These are phyloP conservation scores for Aquilaria malaccensis DNA, from an alignment of 345 rosid species.

Conservation along the genomic window DNA sequence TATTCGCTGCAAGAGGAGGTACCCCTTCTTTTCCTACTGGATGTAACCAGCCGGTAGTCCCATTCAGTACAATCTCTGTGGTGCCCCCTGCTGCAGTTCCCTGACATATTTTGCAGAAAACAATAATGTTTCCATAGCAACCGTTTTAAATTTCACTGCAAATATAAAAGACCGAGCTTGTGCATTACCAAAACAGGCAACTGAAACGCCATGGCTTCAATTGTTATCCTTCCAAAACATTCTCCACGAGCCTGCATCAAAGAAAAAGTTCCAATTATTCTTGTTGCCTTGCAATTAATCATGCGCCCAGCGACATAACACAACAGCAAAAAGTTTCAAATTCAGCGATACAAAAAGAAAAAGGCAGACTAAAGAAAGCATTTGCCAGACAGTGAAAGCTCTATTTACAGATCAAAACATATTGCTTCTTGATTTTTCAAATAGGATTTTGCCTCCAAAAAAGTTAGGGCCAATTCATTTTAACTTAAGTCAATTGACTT, in stretches of 20 bases:
- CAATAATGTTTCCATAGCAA: background rate
- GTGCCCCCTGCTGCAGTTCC: constrained; percentile 53
- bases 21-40: constrained; percentile 40
- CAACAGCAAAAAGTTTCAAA: too few relatives aligned
- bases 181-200: constrained; percentile 43
- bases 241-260: constrained; percentile 37
- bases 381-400: too few relatives aligned
- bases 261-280: background rate
- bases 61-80: constrained; percentile 38
- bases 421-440: too few relatives aligned
- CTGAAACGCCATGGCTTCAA: constrained; percentile 59
- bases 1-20: constrained; percentile 33
- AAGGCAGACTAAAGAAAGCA: too few relatives aligned
- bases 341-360: too few relatives aligned
- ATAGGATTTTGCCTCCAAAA: too few relatives aligned
- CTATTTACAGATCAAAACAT: too few relatives aligned
- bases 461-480: too few relatives aligned
- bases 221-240: constrained; percentile 57
- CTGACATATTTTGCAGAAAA: constrained; percentile 12
- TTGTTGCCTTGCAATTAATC: too few relatives aligned
- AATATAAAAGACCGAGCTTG: constrained; percentile 4
- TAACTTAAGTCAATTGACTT: background rate
- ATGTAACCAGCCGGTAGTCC: constrained; percentile 45
- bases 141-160: background rate
- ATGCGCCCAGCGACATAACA: too few relatives aligned